Evolutionary conservation across 2,329 filamentous ascomycete genomes (phyloP).

Genomic region (Diplodia mutila): DNA sequence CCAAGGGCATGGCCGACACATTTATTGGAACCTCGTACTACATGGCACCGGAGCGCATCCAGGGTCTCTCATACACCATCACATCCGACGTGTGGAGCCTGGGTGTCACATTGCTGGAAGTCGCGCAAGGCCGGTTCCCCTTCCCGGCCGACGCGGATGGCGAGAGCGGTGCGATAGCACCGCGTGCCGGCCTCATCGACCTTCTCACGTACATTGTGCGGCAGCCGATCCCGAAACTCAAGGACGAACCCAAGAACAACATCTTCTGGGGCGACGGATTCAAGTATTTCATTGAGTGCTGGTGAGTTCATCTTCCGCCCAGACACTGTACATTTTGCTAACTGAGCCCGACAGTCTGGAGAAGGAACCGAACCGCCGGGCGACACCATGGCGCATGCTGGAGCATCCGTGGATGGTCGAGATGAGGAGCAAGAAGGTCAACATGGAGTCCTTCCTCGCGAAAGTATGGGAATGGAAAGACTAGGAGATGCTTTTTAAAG

Average conservation of each 20-base stretch:
- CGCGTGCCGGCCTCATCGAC: conserved; percentile 89
- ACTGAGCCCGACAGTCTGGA: conserved; percentile 69
- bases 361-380: conserved; percentile 84
- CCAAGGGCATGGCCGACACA: conserved; percentile 96
- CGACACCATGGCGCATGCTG: conserved; percentile 97
- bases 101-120: conserved; percentile 94
- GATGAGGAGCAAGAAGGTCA: conserved; percentile 94
- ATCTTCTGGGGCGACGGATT: conserved; percentile 97
- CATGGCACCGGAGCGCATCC: conserved; percentile 98
- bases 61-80: conserved; percentile 96
- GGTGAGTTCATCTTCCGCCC: conserved; percentile 77
- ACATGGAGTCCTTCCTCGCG: conserved; percentile 91
- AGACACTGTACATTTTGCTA: too few relatives aligned
- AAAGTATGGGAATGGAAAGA: conserved; percentile 98
- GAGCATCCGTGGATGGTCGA: conserved; percentile 99
- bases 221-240: conserved; percentile 91
- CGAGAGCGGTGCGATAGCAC: conserved; percentile 80
- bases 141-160: conserved; percentile 76
- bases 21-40: conserved; percentile 99
- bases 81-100: conserved; percentile 98
- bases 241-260: conserved; percentile 86
- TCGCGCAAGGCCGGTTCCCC: conserved; percentile 97
- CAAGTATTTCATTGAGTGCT: conserved; percentile 99
- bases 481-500: conserved; percentile 35
- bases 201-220: conserved; percentile 96